Percentiles rank a stretch among this genome's conserved stretches.
phyloP scores from a whole-genome alignment of 306 rosid genomes.

The Betula pendula region DNA sequence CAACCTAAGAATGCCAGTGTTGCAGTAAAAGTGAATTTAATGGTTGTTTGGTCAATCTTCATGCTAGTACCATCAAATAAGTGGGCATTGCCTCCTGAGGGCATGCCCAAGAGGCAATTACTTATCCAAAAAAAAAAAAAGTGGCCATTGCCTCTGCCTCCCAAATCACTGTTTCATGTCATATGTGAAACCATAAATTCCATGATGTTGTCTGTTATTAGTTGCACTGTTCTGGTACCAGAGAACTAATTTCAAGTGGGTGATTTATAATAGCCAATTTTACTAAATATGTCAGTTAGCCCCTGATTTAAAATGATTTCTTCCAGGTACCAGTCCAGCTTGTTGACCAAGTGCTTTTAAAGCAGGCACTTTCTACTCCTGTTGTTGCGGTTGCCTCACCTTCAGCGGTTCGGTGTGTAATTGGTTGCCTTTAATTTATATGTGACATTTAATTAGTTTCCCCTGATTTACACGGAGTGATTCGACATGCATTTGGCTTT shows the following conservation, averaged over 20 bases:
- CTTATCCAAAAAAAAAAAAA: no score
- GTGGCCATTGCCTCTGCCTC: not conserved
- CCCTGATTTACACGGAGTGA: not conserved
- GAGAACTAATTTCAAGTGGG: slow-evolving; percentile 2
- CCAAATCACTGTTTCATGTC: not conserved
- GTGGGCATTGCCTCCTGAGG: no score
- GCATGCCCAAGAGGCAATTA: no score
- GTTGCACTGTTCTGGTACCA: not conserved
- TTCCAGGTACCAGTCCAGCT: slow-evolving; percentile 78
- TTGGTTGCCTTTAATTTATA: not conserved
- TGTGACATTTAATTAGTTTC: not conserved
- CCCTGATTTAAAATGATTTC: slow-evolving; percentile 27
- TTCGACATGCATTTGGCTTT: not conserved
- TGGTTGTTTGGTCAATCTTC: not conserved
- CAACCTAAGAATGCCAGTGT: not conserved
- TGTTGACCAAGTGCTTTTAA: slow-evolving; percentile 56
- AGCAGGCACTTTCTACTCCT: slow-evolving; percentile 77
- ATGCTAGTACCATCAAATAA: not conserved
- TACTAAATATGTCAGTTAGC: slow-evolving; percentile 8
- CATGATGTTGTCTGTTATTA: not conserved
- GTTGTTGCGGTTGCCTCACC: slow-evolving; percentile 95
- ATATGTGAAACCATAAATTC: slow-evolving; percentile 3
- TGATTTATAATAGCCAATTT: slow-evolving; percentile 15
- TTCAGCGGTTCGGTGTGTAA: slow-evolving; percentile 73
- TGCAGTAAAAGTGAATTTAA: not conserved